Percentiles rank a stretch among this genome's conserved stretches.
Evolutionary conservation across 805 yeast genomes (phyloP).

Genomic region (Blastobotrys terrestris): DNA sequence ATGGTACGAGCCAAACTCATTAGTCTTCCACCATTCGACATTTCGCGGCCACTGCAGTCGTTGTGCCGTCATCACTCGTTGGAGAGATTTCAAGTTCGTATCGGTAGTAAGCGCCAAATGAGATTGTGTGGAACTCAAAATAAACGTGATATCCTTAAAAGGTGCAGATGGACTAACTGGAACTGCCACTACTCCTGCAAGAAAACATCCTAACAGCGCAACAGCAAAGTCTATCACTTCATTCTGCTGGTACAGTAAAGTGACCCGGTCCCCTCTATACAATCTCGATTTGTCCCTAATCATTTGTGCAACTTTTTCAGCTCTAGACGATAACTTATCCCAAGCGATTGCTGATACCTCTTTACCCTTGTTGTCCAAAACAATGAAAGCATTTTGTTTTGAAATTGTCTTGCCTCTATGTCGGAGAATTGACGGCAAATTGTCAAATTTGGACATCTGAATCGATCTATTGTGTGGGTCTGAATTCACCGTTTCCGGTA

Average conservation of each 20-base stretch:
- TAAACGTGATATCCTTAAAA: constrained; percentile 60
- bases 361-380: constrained; percentile 74
- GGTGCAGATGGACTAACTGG: constrained; percentile 78
- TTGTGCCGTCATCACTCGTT: constrained; percentile 46
- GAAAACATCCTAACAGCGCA: constrained; percentile 83
- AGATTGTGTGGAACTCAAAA: constrained; percentile 67
- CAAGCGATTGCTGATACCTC: constrained; percentile 72
- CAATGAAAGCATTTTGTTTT: constrained; percentile 64
- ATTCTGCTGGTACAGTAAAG: constrained; percentile 71
- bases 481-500: constrained; percentile 29
- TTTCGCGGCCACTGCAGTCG: constrained; percentile 66
- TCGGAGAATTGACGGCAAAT: constrained; percentile 64
- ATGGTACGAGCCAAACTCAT: constrained; percentile 73
- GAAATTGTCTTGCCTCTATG: constrained; percentile 62
- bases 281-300: constrained; percentile 66
- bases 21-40: constrained; percentile 72
- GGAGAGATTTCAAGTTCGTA: constrained; percentile 65
- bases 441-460: constrained; percentile 40
- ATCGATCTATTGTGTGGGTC: constrained; percentile 34
- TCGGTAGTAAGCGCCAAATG: constrained; percentile 80
- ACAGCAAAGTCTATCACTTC: constrained; percentile 83
- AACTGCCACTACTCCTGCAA: constrained; percentile 91
- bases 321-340: constrained; percentile 78
- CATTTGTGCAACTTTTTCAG: constrained; percentile 84
- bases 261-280: constrained; percentile 77